These are phyloP conservation scores for Pontederia crassipes DNA, from an alignment of 176 grass and related monocot species.

Conservation along the genomic window DNA sequence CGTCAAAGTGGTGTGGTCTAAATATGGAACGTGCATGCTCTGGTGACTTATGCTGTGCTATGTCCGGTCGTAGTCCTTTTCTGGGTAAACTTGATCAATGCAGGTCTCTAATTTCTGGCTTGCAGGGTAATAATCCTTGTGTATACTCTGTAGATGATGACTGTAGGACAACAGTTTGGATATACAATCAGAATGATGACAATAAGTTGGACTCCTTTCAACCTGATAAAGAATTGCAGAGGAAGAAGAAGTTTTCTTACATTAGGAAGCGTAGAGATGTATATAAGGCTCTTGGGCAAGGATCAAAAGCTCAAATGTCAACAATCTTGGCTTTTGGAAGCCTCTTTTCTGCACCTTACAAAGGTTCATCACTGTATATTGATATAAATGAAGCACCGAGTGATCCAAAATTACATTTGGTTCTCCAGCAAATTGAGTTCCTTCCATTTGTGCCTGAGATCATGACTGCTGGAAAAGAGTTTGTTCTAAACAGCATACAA, in stretches of 20 bases:
- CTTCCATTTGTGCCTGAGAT: conserved; percentile 86
- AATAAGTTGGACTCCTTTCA: conserved; percentile 73
- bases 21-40: conserved; percentile 60
- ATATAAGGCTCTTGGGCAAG: conserved; percentile 62
- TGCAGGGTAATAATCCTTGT: conserved; percentile 41
- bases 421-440: conserved; percentile 62
- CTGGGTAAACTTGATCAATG: conserved; percentile 48
- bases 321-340: conserved; percentile 80
- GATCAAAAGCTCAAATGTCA: conserved; percentile 55
- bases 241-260: conserved; percentile 62
- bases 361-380: conserved; percentile 69
- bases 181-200: conserved; percentile 45
- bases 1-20: conserved; percentile 60
- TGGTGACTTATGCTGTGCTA: conserved; percentile 49
- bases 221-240: conserved; percentile 65
- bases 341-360: conserved; percentile 82
- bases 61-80: conserved; percentile 37
- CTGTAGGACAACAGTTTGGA: conserved; percentile 87
- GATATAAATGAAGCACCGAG: conserved; percentile 72
- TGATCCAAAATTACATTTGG: conserved; percentile 34
- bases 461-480: conserved; percentile 60
- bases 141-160: conserved; percentile 70
- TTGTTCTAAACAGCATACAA: conserved; percentile 55
- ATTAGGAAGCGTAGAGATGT: conserved; percentile 66
- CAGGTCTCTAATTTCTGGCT: conserved; percentile 56